These are phyloP conservation scores for Veloboletus limbatus DNA, from an alignment of 1,284 basidiomycete genomes.

Conservation along the genomic window DNA sequence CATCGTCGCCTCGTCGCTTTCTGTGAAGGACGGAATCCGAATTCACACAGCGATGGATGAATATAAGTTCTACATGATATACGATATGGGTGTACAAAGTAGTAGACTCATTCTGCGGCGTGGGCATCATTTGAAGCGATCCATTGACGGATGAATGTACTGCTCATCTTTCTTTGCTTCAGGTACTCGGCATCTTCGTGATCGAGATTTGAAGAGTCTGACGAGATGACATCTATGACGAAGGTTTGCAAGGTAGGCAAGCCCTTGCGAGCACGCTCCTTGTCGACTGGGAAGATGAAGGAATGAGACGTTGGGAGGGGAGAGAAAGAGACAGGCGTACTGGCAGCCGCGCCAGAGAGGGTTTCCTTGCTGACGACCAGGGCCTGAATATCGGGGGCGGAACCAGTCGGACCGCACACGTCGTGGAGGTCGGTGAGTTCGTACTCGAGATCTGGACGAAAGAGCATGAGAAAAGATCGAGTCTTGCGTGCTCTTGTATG, in stretches of 20 bases:
- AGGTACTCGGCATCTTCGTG: conserved; percentile 64
- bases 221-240: conserved; percentile 85
- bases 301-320: conserved; percentile 2
- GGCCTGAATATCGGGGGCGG: conserved; percentile 81
- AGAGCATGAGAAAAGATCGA: conserved; percentile 62
- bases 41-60: conserved; percentile 10
- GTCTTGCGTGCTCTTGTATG: conserved; percentile 52
- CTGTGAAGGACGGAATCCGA: neutral
- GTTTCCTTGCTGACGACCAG: conserved; percentile 89
- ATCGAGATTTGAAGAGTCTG: conserved; percentile 52
- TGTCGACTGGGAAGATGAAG: conserved; percentile 51
- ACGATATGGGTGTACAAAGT: too few relatives aligned
- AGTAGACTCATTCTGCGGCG: conserved; percentile 11
- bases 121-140: conserved; percentile 45
- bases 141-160: conserved; percentile 86
- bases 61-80: too few relatives aligned
- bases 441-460: conserved; percentile 61
- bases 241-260: conserved; percentile 67
- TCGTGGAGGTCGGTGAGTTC: conserved; percentile 75
- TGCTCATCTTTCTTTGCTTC: conserved; percentile 83
- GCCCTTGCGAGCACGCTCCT: conserved; percentile 49
- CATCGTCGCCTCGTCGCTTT: conserved; percentile 9
- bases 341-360: conserved; percentile 65
- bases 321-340: conserved; percentile 40
- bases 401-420: conserved; percentile 84